Conservation (phyloP, 2,329 filamentous ascomycete species). For the Colletotrichum orchidophilum region DNA sequence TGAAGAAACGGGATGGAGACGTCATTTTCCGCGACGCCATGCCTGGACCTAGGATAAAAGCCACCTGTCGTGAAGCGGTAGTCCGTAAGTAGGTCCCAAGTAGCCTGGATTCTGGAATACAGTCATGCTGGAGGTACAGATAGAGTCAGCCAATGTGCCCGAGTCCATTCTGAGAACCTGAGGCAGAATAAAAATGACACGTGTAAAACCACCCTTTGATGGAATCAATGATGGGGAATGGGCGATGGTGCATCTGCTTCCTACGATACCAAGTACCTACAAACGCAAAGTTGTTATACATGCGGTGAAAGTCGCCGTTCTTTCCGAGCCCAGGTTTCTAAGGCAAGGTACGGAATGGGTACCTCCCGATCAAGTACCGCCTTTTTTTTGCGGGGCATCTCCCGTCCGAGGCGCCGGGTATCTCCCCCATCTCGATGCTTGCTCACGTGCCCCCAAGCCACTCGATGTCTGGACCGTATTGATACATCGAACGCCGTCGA, state of each 20-base stretch:
- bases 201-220: too few species aligned
- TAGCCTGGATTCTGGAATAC: not conserved
- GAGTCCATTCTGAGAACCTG: too few species aligned
- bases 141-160: too few species aligned
- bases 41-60: not conserved
- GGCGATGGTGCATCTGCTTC: too few species aligned
- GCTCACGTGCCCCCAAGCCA: conserved; percentile 3
- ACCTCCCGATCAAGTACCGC: conserved; percentile 11
- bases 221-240: too few species aligned
- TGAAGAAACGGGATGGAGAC: conserved; percentile 10
- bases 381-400: conserved; percentile 4
- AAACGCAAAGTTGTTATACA: not conserved
- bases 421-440: conserved; percentile 5
- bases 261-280: too few species aligned
- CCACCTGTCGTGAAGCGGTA: not conserved
- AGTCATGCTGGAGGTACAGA: too few species aligned
- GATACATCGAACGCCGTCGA: not conserved
- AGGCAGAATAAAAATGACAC: too few species aligned
- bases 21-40: not conserved
- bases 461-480: conserved; percentile 8
- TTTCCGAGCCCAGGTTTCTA: not conserved
- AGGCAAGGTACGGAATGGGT: not conserved
- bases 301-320: not conserved
- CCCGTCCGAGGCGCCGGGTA: conserved; percentile 9
- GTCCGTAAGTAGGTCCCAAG: not conserved